Evolutionary conservation across 2,329 filamentous ascomycete genomes (phyloP).

Genomic region (Neocucurbitaria cava): DNA sequence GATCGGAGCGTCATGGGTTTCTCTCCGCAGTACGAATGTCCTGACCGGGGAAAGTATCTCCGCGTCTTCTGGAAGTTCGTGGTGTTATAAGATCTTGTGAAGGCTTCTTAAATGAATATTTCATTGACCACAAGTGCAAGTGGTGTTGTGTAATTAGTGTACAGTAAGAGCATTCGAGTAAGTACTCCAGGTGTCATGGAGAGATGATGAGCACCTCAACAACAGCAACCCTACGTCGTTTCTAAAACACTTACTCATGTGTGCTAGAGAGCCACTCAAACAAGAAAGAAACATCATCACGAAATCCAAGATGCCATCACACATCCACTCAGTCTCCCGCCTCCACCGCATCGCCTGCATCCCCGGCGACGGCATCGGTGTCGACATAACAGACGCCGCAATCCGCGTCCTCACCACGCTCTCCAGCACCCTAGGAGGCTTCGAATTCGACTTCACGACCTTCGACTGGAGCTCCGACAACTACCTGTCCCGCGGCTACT

Average conservation of each 20-base stretch:
- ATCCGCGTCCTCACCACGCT: slow-evolving; percentile 50
- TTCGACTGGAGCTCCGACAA: slow-evolving; percentile 59
- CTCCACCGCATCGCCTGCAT: slow-evolving; percentile 46
- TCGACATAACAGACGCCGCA: slow-evolving; percentile 40
- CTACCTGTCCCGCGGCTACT: slow-evolving; percentile 60
- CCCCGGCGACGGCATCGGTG: slow-evolving; percentile 43
- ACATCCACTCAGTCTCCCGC: slow-evolving; percentile 25
- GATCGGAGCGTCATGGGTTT: not conserved
- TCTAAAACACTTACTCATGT: not conserved
- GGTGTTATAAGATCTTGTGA: not conserved
- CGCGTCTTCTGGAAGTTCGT: not conserved
- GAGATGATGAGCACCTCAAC: too few species aligned
- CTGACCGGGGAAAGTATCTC: slow-evolving; percentile 2
- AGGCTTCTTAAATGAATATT: not conserved
- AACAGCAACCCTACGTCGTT: not conserved
- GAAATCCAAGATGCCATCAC: slow-evolving; percentile 30
- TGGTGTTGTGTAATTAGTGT: too few species aligned
- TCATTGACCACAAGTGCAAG: too few species aligned
- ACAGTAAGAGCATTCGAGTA: too few species aligned
- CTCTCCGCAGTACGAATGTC: not conserved
- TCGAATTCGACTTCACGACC: slow-evolving; percentile 59
- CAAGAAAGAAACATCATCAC: not conserved
- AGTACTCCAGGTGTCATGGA: too few species aligned
- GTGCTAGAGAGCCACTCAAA: too few species aligned
- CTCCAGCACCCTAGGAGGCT: slow-evolving; percentile 52